Base-by-base conservation (phyloP, 768 basidiomycete species). In the Exsudoporus frostii region DNA sequence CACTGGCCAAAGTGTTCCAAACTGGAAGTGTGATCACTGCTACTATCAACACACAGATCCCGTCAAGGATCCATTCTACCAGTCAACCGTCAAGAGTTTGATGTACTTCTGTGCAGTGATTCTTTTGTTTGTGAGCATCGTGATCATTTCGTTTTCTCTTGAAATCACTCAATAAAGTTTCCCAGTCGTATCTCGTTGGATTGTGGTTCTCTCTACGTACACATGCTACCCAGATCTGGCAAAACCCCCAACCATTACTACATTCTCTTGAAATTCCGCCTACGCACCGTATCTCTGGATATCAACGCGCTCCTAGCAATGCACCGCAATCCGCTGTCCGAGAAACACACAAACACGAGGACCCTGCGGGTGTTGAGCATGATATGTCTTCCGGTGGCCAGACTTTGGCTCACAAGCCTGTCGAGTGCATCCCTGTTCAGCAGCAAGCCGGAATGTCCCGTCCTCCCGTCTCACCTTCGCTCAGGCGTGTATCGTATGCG, bases 171-270 rank as follows among this genome's bases (percentile, higher is more conserved):
- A 62, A 36, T 41, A 11, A 39, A 33, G 17, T 40, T 19, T 32
- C 15, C 20, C 41, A 98, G 94, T 98, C 97, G 1, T 99, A 99
- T 70, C 81, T 98, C 42, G 83, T 98, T 54, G 97, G 97, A 33
- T 78, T 98, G 1, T 98, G 97, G 97, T 99, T 99, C 76, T 98
- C 97, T 36, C 83, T 99, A 17, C 87, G 92, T 43, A 99, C 97
- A 1, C 97, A 99, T 67, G 97, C 97, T 7, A 86, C 89, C 14
- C 97, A 98, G 67, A 99, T 99, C 61, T 99, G 97, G 97, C 94
- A 98, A 67, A 98, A 98, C 66, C 95, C 95, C 3, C 93, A 89
- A 55, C 87, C 85, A 44, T 76, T 94, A 3, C 71, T 93, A 48
- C 83, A 91, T 34, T 74, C 81, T 3, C 70, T 82, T 47, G 90